Evolutionary conservation across 768 basidiomycete genomes (phyloP).

Genomic region (Gymnopilus junonius): DNA sequence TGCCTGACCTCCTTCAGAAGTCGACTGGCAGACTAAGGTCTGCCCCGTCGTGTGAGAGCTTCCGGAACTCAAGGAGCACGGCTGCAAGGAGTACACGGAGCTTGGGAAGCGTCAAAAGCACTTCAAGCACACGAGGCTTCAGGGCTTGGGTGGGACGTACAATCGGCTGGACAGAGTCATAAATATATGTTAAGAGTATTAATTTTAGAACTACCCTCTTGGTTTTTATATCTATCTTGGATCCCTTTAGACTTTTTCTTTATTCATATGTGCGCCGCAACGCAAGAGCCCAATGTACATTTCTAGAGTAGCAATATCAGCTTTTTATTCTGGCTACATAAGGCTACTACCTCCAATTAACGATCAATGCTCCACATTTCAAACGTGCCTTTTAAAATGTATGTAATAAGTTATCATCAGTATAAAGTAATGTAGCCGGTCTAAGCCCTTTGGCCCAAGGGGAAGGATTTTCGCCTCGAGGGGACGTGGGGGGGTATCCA

Average conservation of each 20-base stretch:
- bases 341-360: not conserved
- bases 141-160: constrained; percentile 44
- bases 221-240: not conserved
- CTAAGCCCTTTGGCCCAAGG: not conserved
- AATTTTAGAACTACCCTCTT: not conserved
- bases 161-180: constrained; percentile 24
- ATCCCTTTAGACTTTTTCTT: constrained; percentile 1
- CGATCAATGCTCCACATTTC: not conserved
- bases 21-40: constrained; percentile 28
- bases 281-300: not conserved
- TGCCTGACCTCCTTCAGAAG: constrained; percentile 14
- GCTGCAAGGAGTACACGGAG: constrained; percentile 49
- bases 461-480: not conserved
- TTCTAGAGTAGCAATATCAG: not conserved
- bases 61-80: constrained; percentile 43
- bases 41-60: constrained; percentile 51
- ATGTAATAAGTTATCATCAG: not conserved
- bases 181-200: constrained; percentile 6
- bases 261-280: not conserved
- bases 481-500: not conserved
- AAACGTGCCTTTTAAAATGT: not conserved
- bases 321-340: not conserved
- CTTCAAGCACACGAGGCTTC: constrained; percentile 41
- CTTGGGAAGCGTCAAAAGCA: constrained; percentile 47
- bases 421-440: not conserved